Base-by-base conservation (phyloP, 2,329 filamentous ascomycete genomes). In the Cryphonectria naterciae region DNA sequence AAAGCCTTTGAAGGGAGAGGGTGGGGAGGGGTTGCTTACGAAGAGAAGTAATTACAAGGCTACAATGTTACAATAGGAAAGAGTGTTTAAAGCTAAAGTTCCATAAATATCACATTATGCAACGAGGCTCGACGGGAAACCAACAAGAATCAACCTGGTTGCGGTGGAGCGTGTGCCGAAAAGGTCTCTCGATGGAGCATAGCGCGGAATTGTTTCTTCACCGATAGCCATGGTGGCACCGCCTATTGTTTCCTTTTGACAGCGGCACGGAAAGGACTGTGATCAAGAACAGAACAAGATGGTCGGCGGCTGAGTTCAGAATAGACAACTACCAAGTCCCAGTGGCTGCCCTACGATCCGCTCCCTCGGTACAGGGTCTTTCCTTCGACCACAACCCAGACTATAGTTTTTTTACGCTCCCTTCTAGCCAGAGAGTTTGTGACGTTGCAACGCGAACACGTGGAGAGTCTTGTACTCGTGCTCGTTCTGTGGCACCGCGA, bases 401-500 rank as follows among this genome's bases (percentile, higher is more conserved):
- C 15, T 32, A 58, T 58, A 11, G 46, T 1, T 49, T 19, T 49
- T 49, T 39, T 39, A 0, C 37, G 10, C 10, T 46, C 22, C 43
- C 52, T 28, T 13, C 11, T 32, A 32, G 32, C 22, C n/a, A 25
- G 25, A 28, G 10, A 17, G 17, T 56, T 56, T 58, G 25, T 58
- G 54, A 58, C 25, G 54, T 58, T 58, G 54, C 54, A 58, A 7
- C 25, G 28, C 54, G 15, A 32, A 58, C 54, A 58, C 54, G 54
- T 58, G 54, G 28, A 58, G 52, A 28, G 25, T 28, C n/a, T 25
- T 15, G 52, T 6, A 2, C 54, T 58, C 11, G 54, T 35, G 15
- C 7, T 22, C 15, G 11, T 10, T 19, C 13, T 58, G 54, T 35
- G 28, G 28, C 54, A 58, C 25, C 54, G 32, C 32, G 25, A 19